phyloP scores from a whole-genome alignment of 2,329 filamentous ascomycete species.

The Hypoxylon sp. region DNA sequence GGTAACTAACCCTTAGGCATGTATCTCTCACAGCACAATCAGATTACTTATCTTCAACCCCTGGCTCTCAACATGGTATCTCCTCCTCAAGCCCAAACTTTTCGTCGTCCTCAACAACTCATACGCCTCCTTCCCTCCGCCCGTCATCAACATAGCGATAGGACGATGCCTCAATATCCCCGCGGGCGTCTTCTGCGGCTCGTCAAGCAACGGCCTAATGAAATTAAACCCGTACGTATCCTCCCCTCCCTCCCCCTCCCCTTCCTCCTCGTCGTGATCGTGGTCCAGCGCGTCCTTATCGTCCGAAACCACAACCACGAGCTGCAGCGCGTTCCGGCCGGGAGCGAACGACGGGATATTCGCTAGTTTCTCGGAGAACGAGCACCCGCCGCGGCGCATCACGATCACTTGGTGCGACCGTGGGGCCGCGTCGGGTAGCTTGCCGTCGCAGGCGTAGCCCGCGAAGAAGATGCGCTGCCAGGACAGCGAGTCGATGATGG shows the following conservation, averaged over 20 bases:
- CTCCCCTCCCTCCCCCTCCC: neutral
- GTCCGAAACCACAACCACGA: conserved; percentile 83
- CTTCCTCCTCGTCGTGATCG: conserved; percentile 17
- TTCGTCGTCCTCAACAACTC: conserved; percentile 73
- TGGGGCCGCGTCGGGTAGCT: conserved; percentile 66
- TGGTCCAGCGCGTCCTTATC: conserved; percentile 60
- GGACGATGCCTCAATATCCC: conserved; percentile 79
- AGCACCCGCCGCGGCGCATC: conserved; percentile 85
- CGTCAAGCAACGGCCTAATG: conserved; percentile 79
- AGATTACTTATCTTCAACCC: conserved; percentile 85
- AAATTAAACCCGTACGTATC: conserved; percentile 51
- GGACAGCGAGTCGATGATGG: conserved; percentile 64
- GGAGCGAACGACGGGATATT: conserved; percentile 87
- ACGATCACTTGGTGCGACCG: conserved; percentile 82
- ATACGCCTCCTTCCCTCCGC: conserved; percentile 77
- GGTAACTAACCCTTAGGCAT: neutral
- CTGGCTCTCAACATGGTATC: conserved; percentile 86
- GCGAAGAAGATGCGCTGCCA: conserved; percentile 82
- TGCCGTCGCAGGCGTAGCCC: conserved; percentile 75
- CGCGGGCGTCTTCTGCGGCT: conserved; percentile 77
- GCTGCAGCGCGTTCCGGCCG: conserved; percentile 73
- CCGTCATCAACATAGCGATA: conserved; percentile 87
- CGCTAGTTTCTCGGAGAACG: conserved; percentile 84
- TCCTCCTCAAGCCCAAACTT: conserved; percentile 80
- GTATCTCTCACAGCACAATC: conserved; percentile 69